Evolutionary conservation across 169 alveolate genomes (phyloP).

Genomic region (Plasmodium yoelii): DNA sequence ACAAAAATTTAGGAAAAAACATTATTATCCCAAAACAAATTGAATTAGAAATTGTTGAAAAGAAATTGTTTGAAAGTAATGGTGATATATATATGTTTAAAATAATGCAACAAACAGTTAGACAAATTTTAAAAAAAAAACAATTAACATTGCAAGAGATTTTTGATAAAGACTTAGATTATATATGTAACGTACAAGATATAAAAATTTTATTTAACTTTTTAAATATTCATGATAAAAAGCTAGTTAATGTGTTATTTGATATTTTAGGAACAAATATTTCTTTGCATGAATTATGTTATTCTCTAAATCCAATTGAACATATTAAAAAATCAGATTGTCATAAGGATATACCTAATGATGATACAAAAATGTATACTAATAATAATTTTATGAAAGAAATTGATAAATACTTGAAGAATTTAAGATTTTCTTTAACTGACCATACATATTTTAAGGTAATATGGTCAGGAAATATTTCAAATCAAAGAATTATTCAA

Average conservation of each 20-base stretch:
- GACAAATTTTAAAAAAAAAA: conserved; percentile 65
- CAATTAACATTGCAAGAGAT: conserved; percentile 70
- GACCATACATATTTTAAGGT: conserved; percentile 73
- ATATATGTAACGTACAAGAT: conserved; percentile 62
- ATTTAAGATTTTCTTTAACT: conserved; percentile 36
- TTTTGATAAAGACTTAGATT: conserved; percentile 68
- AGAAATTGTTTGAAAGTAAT: conserved; percentile 67
- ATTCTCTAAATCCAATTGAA: conserved; percentile 50
- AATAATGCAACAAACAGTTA: conserved; percentile 69
- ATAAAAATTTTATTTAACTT: conserved; percentile 44
- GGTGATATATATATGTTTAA: conserved; percentile 75
- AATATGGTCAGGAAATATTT: conserved; percentile 73
- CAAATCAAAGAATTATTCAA: conserved; percentile 50
- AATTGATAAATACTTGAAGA: conserved; percentile 38
- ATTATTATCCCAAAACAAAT: conserved; percentile 29
- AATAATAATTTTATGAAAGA: conserved; percentile 21
- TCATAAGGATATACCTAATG: conserved; percentile 20
- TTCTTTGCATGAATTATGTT: conserved; percentile 60
- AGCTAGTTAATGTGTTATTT: conserved; percentile 26
- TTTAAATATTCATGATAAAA: conserved; percentile 59
- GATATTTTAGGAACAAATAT: conserved; percentile 70
- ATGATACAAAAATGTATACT: conserved; percentile 20
- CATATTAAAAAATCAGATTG: conserved; percentile 17
- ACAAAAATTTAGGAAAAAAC: conserved; percentile 24
- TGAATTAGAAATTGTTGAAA: conserved; percentile 65